Evolutionary conservation across 495 filamentous ascomycete genomes (phyloP).

Genomic region (Haplographium delicatum): DNA sequence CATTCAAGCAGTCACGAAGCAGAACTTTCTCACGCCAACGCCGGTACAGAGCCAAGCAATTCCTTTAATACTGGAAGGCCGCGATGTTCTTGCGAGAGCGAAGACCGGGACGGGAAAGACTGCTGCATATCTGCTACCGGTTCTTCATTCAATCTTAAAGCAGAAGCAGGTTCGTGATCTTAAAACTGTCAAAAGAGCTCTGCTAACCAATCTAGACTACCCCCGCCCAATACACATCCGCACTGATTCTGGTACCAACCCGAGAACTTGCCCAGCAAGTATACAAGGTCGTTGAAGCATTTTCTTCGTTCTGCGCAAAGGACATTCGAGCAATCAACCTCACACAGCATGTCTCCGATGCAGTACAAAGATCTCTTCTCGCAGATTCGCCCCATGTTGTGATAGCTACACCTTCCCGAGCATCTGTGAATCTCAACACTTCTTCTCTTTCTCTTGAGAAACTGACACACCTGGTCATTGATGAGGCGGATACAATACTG

Average conservation of each 20-base stretch:
- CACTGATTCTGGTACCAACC: slow-evolving; percentile 87
- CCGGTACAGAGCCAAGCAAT: slow-evolving; percentile 82
- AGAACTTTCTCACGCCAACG: slow-evolving; percentile 80
- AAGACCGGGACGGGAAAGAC: slow-evolving; percentile 96
- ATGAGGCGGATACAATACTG: slow-evolving; percentile 92
- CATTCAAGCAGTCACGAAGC: slow-evolving; percentile 77
- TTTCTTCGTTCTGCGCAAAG: slow-evolving; percentile 78
- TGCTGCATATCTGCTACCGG: slow-evolving; percentile 90
- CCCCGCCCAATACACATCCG: slow-evolving; percentile 34
- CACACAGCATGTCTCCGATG: slow-evolving; percentile 80
- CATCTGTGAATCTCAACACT: slow-evolving; percentile 62
- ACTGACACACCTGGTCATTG: slow-evolving; percentile 78
- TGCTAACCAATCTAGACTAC: slow-evolving; percentile 18
- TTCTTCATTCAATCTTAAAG: slow-evolving; percentile 74
- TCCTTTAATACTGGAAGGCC: slow-evolving; percentile 82
- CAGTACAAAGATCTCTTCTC: slow-evolving; percentile 76
- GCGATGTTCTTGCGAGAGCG: slow-evolving; percentile 84
- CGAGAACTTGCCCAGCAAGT: slow-evolving; percentile 92
- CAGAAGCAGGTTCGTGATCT: slow-evolving; percentile 58
- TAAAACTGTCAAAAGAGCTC: not conserved
- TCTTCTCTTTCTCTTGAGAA: slow-evolving; percentile 62
- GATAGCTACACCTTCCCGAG: slow-evolving; percentile 79
- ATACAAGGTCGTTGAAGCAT: slow-evolving; percentile 61
- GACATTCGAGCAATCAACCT: slow-evolving; percentile 77
- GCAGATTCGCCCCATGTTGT: slow-evolving; percentile 87